These are phyloP conservation scores for Picea abies DNA, from an alignment of 83 land plant species.

Conservation along the genomic window DNA sequence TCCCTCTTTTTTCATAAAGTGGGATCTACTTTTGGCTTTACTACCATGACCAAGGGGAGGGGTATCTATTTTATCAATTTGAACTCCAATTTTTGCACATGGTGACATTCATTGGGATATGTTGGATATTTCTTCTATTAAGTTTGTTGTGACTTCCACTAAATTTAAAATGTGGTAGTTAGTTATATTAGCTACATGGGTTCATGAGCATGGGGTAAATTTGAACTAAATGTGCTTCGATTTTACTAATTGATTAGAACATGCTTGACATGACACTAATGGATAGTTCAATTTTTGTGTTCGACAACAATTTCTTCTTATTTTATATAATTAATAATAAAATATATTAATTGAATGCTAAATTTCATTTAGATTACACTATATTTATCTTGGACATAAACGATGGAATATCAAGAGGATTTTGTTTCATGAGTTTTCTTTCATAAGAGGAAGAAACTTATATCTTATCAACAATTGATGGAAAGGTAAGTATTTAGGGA, in stretches of 20 bases:
- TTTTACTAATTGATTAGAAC: too few relatives aligned
- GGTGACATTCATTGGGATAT: background rate
- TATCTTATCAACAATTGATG: constrained; percentile 27
- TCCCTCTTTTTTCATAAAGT: too few relatives aligned
- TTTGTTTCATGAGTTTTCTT: constrained; percentile 29
- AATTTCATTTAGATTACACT: constrained; percentile 8
- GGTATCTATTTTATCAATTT: too few relatives aligned
- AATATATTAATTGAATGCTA: background rate
- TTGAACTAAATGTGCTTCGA: too few relatives aligned
- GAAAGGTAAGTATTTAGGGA: background rate
- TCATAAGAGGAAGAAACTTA: constrained; percentile 14
- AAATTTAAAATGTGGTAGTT: too few relatives aligned
- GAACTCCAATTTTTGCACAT: too few relatives aligned
- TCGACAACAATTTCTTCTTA: background rate
- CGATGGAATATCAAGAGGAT: constrained; percentile 32
- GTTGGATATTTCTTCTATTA: background rate
- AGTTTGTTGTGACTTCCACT: background rate
- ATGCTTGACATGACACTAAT: too few relatives aligned
- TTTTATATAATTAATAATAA: background rate
- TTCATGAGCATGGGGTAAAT: too few relatives aligned
- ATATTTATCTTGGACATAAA: constrained; percentile 31
- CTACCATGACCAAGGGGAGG: too few relatives aligned
- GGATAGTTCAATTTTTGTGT: background rate
- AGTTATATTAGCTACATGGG: too few relatives aligned
- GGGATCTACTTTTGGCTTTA: background rate